Conservation (phyloP, 306 rosid genomes). For the Geum urbanum region DNA sequence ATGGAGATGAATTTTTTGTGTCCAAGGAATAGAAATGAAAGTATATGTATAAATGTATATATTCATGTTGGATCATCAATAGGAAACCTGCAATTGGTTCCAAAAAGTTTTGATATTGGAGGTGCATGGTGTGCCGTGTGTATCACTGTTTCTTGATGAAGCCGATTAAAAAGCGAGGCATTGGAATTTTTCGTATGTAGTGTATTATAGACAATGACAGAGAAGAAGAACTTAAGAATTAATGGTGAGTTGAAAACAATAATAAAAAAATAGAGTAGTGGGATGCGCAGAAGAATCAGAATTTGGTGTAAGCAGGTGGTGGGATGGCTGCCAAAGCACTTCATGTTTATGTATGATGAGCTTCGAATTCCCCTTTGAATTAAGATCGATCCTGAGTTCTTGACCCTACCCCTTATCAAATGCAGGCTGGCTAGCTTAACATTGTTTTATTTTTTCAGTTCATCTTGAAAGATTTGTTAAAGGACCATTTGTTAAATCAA, state of each 20-base stretch:
- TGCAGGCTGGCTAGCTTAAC: conserved; percentile 32
- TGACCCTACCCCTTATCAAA: conserved; percentile 44
- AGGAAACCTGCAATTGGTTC: conserved; percentile 10
- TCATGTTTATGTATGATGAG: conserved; percentile 8
- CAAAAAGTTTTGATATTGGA: background rate
- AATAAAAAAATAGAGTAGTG: conserved; percentile 39
- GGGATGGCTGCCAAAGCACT: conserved; percentile 36
- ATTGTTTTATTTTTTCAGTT: conserved; percentile 17
- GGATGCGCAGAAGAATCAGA: conserved; percentile 41
- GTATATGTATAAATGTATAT: background rate
- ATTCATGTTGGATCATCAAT: background rate
- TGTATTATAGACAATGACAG: conserved; percentile 5
- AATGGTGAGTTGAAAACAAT: conserved; percentile 27
- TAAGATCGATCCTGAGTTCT: conserved; percentile 24
- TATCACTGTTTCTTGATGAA: background rate
- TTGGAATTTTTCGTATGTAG: background rate
- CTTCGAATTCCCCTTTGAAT: background rate
- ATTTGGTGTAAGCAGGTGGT: conserved; percentile 37
- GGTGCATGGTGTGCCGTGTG: background rate
- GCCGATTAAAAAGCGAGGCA: background rate
- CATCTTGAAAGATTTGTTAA: conserved; percentile 20
- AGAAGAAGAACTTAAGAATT: conserved; percentile 1
- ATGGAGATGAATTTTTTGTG: no score
- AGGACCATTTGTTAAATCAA: conserved; percentile 24
- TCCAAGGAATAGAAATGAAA: no score